phyloP scores from a whole-genome alignment of 495 filamentous ascomycete genomes.

The Glonium stellatum region DNA sequence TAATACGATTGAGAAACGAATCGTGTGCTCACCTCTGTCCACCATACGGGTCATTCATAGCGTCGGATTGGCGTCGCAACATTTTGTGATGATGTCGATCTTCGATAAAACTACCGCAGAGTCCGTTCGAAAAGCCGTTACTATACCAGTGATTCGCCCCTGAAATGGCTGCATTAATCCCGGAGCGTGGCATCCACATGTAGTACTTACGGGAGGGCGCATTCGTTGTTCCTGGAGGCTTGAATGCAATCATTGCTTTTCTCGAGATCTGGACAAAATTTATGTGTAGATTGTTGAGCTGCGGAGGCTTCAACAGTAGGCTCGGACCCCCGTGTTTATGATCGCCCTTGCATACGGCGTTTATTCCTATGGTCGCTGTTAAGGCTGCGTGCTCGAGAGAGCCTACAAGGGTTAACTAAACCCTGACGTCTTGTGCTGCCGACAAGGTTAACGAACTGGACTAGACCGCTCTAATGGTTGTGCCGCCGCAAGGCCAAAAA shows the following conservation, averaged over 20 bases:
- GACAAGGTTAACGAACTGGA: constrained; percentile 13
- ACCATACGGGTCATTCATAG: constrained; percentile 7
- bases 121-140: constrained; percentile 9
- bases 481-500: constrained; percentile 7
- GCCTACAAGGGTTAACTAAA: constrained; percentile 6
- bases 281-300: not conserved
- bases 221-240: constrained; percentile 19
- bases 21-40: constrained; percentile 3
- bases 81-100: constrained; percentile 2
- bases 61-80: constrained; percentile 8
- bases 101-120: not conserved
- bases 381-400: not conserved
- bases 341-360: constrained; percentile 8
- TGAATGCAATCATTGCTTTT: constrained; percentile 25
- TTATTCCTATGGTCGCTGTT: constrained; percentile 13
- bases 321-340: constrained; percentile 1
- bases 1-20: constrained; percentile 6
- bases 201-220: constrained; percentile 14
- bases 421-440: not conserved
- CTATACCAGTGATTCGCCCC: constrained; percentile 20
- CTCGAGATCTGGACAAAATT: not conserved
- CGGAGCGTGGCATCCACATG: not conserved
- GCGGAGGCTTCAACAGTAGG: not conserved
- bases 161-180: not conserved
- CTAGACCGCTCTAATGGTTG: not conserved